Evolutionary conservation across 768 basidiomycete species (phyloP), one percentile per base, ranked within the genome.

Genomic region (Podaxis rugospora): DNA sequence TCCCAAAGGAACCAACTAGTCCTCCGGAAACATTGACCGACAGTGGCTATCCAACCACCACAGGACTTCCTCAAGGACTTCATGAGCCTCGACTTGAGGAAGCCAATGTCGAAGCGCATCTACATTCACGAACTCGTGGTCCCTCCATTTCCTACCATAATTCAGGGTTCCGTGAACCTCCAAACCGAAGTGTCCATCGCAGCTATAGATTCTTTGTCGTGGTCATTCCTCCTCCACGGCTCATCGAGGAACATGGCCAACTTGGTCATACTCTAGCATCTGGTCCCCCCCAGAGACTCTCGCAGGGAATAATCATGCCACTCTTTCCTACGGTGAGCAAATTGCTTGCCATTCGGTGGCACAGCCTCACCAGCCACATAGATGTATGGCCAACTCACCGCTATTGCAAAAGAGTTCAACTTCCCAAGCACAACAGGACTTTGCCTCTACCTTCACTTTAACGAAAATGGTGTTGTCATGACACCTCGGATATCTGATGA

Each of bases 331-430:
- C 88, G 6, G 90, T 90, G 72, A 32, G 72, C 66, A 9, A 35
- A 32, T 16, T 39, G 27, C 16, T 49, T 16, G 11, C 51, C 32
- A 5, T 16, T 32, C 54, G 51, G 40, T 27, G 55, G 47, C 40
- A 23, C 23, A 28, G 36, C 39, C 18, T 56, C 39, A 61, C 18
- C 35, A 40, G 18, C 9, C 23, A 13, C 18, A 14, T 55, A 93
- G 92, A 83, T 93, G 78, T 86, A 84, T 67, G 84, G 81, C 14
- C 92, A 94, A 71, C 75, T 93, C 36, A 80, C 81, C 28, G 88
- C 90, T 9, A 92, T 94, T 62, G 89, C 90, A 3, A 83, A 85
- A 53, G 91, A 93, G 70, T 93, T 87, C 74, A 88, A 84, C 67
- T 89, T 93, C 65, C 92, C 92, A 0, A 90, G 87, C 68, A 87